A percentile compares a stretch with the other conserved stretches of the same genome.
Conservation (phyloP, 1,284 basidiomycete genomes). For the Marasmius tenuissimus region DNA sequence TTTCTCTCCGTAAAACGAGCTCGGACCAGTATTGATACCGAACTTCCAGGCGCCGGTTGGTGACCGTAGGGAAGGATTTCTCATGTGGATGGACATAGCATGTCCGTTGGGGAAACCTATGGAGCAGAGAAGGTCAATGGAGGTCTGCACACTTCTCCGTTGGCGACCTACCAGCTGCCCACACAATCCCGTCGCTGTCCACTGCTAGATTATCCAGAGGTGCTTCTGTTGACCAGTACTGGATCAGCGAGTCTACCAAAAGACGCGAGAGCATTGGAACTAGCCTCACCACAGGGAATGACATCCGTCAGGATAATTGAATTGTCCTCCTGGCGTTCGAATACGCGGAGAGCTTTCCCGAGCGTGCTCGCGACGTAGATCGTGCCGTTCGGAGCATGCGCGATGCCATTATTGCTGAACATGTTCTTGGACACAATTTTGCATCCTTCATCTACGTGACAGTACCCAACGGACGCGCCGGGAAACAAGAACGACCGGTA, state of each 20-base stretch:
- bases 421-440: constrained; percentile 49
- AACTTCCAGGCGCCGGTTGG: constrained; percentile 53
- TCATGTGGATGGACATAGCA: constrained; percentile 33
- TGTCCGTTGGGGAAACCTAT: constrained; percentile 36
- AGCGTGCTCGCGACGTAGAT: constrained; percentile 52
- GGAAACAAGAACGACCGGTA: constrained; percentile 9
- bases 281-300: constrained; percentile 40
- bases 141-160: background rate
- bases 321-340: constrained; percentile 57
- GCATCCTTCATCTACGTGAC: constrained; percentile 57
- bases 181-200: constrained; percentile 55
- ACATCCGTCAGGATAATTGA: constrained; percentile 48
- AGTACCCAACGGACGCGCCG: constrained; percentile 55
- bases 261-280: background rate
- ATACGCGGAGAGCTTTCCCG: constrained; percentile 42
- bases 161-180: constrained; percentile 49
- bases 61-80: constrained; percentile 34
- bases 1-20: constrained; percentile 61
- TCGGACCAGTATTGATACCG: constrained; percentile 47
- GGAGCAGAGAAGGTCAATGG: background rate
- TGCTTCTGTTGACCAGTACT: constrained; percentile 34
- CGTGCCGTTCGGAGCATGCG: constrained; percentile 49
- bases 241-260: background rate
- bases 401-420: constrained; percentile 56
- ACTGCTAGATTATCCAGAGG: constrained; percentile 55